phyloP scores from a whole-genome alignment of 1,139 yeast genomes.

The Pichia sp. region DNA sequence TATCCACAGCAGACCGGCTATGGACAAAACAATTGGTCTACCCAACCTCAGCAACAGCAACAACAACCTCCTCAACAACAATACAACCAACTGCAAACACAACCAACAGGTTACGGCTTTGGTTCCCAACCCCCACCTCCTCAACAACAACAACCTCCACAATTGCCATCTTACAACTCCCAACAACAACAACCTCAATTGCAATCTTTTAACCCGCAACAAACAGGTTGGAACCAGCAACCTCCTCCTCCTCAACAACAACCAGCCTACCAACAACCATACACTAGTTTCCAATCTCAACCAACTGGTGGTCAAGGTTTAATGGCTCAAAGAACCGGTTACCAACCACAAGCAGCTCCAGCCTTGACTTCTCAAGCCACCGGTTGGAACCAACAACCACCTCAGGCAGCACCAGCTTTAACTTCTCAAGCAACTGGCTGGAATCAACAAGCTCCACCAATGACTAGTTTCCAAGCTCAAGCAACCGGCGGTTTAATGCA shows the following conservation, averaged over 20 bases:
- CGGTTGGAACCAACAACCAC: conserved; percentile 28
- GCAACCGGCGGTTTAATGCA: conserved; percentile 28
- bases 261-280: conserved; percentile 5
- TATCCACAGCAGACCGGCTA: conserved; percentile 26
- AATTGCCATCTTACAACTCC: conserved; percentile 9
- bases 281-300: conserved; percentile 32
- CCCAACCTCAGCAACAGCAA: conserved; percentile 21
- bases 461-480: conserved; percentile 25
- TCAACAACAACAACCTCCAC: conserved; percentile 16
- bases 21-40: conserved; percentile 24
- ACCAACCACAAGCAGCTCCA: conserved; percentile 23
- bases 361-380: conserved; percentile 25
- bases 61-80: conserved; percentile 21
- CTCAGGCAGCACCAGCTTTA: conserved; percentile 15
- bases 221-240: conserved; percentile 18
- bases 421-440: conserved; percentile 32
- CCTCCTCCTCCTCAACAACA: conserved; percentile 14
- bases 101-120: conserved; percentile 31
- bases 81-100: conserved; percentile 25
- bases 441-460: conserved; percentile 22
- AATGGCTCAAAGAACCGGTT: conserved; percentile 41
- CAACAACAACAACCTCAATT: conserved; percentile 22
- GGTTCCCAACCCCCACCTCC: conserved; percentile 24
- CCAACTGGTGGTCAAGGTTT: conserved; percentile 36
- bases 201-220: conserved; percentile 22